phyloP scores from a whole-genome alignment of 306 rosid species.

The cucumber (Cucumis sativus) region Cucumber_9930_V3 NC_026655.2:2128001-2128500 shows the following conservation, averaged over 20 bases:
- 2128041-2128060: too few relatives aligned
- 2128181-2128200: slow-evolving; percentile 1
- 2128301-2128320: slow-evolving; percentile 7
- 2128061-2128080: too few relatives aligned
- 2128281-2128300: slow-evolving; percentile 13
- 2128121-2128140: background rate
- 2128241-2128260: slow-evolving; percentile 12
- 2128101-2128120: background rate
- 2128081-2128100: background rate
- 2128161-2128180: background rate
- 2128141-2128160: background rate
- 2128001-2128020: too few relatives aligned
- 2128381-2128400: slow-evolving; percentile 16
- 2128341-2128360: slow-evolving; percentile 1
- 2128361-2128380: slow-evolving; percentile 2
- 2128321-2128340: slow-evolving; percentile 7
- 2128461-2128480: background rate
- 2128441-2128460: background rate
- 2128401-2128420: slow-evolving; percentile 11
- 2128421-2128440: background rate
- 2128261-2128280: slow-evolving; percentile 11
- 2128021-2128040: too few relatives aligned
- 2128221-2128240: background rate
- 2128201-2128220: background rate
- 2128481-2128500: background rate